phyloP scores from a whole-genome alignment of 2,329 filamentous ascomycete genomes.

The Fusarium scirpi region DNA sequence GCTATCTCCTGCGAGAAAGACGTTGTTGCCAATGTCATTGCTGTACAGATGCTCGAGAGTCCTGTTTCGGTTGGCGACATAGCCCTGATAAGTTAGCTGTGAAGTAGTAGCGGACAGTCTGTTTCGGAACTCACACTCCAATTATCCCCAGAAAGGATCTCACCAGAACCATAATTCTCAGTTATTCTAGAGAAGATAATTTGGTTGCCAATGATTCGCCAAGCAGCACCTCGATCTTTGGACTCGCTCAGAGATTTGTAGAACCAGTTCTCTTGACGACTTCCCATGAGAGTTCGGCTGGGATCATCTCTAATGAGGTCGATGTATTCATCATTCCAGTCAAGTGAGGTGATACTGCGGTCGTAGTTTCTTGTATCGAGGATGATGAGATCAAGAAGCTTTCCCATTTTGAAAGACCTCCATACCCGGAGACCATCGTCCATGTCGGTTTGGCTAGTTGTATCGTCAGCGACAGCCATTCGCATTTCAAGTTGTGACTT shows the following conservation, averaged over 20 bases:
- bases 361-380: slow-evolving; percentile 78
- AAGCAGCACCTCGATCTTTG: slow-evolving; percentile 72
- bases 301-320: slow-evolving; percentile 71
- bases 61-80: slow-evolving; percentile 76
- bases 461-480: background rate
- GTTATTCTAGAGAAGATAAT: slow-evolving; percentile 72
- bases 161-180: slow-evolving; percentile 49
- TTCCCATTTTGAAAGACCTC: slow-evolving; percentile 74
- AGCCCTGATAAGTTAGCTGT: slow-evolving; percentile 58
- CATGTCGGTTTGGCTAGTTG: slow-evolving; percentile 51
- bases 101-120: accelerated
- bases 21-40: slow-evolving; percentile 77
- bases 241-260: slow-evolving; percentile 70
- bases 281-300: slow-evolving; percentile 76
- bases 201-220: slow-evolving; percentile 79
- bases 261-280: slow-evolving; percentile 80
- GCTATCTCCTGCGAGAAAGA: slow-evolving; percentile 77
- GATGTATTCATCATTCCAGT: slow-evolving; percentile 31
- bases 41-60: slow-evolving; percentile 75
- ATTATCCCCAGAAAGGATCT: slow-evolving; percentile 42
- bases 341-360: slow-evolving; percentile 68
- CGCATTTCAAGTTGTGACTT: slow-evolving; percentile 37
- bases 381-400: slow-evolving; percentile 74
- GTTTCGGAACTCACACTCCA: slow-evolving; percentile 46
- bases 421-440: slow-evolving; percentile 78